phyloP scores from a whole-genome alignment of 148 eudicot species.

The Nepenthes mirabilis region DNA sequence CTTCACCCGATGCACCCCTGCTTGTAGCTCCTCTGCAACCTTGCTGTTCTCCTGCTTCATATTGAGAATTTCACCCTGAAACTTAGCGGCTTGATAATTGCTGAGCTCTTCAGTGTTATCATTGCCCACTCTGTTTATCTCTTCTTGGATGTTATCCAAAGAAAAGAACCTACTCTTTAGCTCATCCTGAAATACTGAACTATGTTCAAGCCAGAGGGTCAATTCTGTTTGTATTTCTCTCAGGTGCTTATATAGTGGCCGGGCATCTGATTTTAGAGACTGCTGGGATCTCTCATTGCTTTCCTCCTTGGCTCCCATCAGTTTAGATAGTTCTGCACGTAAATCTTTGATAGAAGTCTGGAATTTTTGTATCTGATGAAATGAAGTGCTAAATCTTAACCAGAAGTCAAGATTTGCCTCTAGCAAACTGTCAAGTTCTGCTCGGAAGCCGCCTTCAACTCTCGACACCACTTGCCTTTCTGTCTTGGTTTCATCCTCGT shows the following conservation, averaged over 20 bases:
- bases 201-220: slow-evolving; percentile 64
- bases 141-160: slow-evolving; percentile 42
- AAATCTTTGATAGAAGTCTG: slow-evolving; percentile 49
- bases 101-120: slow-evolving; percentile 21
- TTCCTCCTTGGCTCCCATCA: slow-evolving; percentile 29
- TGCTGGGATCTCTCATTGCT: slow-evolving; percentile 8
- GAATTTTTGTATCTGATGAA: slow-evolving; percentile 66
- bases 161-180: slow-evolving; percentile 46
- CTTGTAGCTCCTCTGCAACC: slow-evolving; percentile 48
- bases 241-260: slow-evolving; percentile 61
- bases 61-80: slow-evolving; percentile 68
- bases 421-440: slow-evolving; percentile 42
- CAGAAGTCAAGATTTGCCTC: slow-evolving; percentile 75
- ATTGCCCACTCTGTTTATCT: slow-evolving; percentile 24
- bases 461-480: slow-evolving; percentile 6
- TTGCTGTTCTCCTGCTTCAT: slow-evolving; percentile 77
- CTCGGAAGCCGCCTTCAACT: slow-evolving; percentile 41
- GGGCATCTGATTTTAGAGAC: slow-evolving; percentile 33
- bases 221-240: slow-evolving; percentile 63
- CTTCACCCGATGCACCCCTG: slow-evolving; percentile 38
- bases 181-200: slow-evolving; percentile 48
- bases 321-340: slow-evolving; percentile 30
- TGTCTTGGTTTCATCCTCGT: slow-evolving; percentile 7
- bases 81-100: slow-evolving; percentile 54
- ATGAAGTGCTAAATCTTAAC: slow-evolving; percentile 65